Percentiles rank a stretch among this genome's conserved stretches.
Evolutionary conservation across 257 asterid genomes (phyloP).

Genomic region (Penstemon davidsonii): DNA sequence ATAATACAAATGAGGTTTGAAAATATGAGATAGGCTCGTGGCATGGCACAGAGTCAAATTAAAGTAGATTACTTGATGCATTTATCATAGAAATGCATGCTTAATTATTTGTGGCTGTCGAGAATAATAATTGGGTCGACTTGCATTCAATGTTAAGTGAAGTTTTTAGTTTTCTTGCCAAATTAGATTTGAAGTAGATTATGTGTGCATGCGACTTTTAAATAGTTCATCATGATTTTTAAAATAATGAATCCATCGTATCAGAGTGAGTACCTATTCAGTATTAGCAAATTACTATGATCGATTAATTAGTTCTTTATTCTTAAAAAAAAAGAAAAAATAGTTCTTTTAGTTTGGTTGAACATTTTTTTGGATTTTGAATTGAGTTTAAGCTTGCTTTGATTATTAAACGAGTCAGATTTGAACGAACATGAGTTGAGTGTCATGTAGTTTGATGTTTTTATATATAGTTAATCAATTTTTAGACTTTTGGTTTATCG

Average conservation of each 20-base stretch:
- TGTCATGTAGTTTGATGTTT: too few species aligned
- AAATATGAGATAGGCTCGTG: background rate
- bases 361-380: too few species aligned
- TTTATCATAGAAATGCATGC: background rate
- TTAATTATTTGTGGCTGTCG: background rate
- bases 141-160: background rate
- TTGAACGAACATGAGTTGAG: too few species aligned
- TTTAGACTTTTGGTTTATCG: too few species aligned
- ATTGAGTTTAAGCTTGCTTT: too few species aligned
- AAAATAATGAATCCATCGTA: background rate
- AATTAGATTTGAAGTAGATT: background rate
- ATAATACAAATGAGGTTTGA: background rate
- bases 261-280: background rate
- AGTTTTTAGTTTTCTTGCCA: background rate
- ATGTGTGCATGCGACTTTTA: background rate
- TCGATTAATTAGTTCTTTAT: too few species aligned
- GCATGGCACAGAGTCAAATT: background rate
- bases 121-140: background rate
- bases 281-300: background rate
- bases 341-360: too few species aligned
- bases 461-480: too few species aligned
- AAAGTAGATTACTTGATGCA: background rate
- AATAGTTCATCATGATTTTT: background rate
- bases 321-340: too few species aligned
- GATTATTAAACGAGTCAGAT: too few species aligned